These are phyloP conservation scores for Suillus placidus DNA, from an alignment of 768 basidiomycete genomes.

Conservation along the genomic window DNA sequence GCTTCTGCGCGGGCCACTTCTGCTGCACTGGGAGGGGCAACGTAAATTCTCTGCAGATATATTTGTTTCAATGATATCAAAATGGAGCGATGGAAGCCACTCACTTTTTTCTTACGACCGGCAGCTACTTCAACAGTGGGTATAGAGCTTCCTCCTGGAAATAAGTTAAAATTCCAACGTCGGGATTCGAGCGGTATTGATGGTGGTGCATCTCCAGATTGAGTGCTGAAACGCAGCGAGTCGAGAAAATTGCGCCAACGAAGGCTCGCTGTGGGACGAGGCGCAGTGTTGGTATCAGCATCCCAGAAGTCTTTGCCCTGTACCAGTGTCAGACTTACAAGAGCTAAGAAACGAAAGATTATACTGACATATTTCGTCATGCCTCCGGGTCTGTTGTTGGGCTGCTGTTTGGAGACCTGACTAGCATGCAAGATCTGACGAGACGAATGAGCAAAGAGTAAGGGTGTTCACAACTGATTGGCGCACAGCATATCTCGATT, in stretches of 20 bases:
- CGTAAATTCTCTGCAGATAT: not conserved
- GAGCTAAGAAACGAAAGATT: not conserved
- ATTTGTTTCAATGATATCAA: not conserved
- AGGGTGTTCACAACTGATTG: not conserved
- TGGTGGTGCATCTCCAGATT: no score
- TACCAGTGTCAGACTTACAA: not conserved
- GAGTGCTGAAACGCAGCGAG: not conserved
- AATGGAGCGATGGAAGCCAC: not conserved
- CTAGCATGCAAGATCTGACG: not conserved
- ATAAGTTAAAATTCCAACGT: not conserved
- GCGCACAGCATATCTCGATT: not conserved
- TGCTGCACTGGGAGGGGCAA: no score
- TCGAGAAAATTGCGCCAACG: not conserved
- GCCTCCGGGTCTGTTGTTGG: not conserved
- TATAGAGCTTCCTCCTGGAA: not conserved
- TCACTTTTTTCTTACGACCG: not conserved
- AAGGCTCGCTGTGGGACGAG: not conserved
- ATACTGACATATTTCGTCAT: not conserved
- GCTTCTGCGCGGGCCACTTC: no score
- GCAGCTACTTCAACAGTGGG: not conserved
- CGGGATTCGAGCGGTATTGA: not conserved
- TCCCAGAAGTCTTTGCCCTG: not conserved
- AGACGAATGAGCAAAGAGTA: not conserved
- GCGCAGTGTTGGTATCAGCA: not conserved
- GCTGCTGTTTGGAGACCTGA: not conserved